These are phyloP conservation scores for Naumovozyma baii DNA, from an alignment of 805 yeast genomes.

Conservation along the genomic window DNA sequence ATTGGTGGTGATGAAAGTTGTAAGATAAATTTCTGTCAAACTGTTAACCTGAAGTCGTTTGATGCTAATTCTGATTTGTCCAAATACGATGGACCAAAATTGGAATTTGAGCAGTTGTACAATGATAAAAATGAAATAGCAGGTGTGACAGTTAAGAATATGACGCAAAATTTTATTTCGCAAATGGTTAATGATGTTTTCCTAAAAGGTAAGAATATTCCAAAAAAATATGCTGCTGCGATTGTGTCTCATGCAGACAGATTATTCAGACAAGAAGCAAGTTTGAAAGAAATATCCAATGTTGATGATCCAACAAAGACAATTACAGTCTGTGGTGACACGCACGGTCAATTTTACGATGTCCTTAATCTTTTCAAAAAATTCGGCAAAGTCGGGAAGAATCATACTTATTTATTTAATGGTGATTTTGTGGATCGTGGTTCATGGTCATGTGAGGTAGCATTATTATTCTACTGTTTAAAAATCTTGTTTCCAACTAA, in stretches of 20 bases:
- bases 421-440: constrained; percentile 99
- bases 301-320: constrained; percentile 21
- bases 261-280: constrained; percentile 53
- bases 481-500: constrained; percentile 66
- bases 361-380: constrained; percentile 65
- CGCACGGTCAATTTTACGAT: constrained; percentile 95
- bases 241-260: constrained; percentile 64
- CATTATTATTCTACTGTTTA: constrained; percentile 63
- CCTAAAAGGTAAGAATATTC: constrained; percentile 60
- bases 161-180: constrained; percentile 46
- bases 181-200: constrained; percentile 58
- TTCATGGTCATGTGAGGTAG: constrained; percentile 96
- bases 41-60: constrained; percentile 19
- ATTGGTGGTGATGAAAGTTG: constrained; percentile 45
- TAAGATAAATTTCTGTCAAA: constrained; percentile 23
- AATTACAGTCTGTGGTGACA: constrained; percentile 90
- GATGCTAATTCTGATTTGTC: constrained; percentile 26
- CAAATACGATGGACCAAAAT: constrained; percentile 23
- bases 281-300: constrained; percentile 61
- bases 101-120: constrained; percentile 22
- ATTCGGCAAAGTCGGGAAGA: constrained; percentile 57
- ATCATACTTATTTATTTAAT: constrained; percentile 76
- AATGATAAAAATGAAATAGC: constrained; percentile 20
- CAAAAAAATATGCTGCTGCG: constrained; percentile 76
- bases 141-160: constrained; percentile 32